Conservation (phyloP, 805 yeast genomes). For the Candida broadrunensis region DNA sequence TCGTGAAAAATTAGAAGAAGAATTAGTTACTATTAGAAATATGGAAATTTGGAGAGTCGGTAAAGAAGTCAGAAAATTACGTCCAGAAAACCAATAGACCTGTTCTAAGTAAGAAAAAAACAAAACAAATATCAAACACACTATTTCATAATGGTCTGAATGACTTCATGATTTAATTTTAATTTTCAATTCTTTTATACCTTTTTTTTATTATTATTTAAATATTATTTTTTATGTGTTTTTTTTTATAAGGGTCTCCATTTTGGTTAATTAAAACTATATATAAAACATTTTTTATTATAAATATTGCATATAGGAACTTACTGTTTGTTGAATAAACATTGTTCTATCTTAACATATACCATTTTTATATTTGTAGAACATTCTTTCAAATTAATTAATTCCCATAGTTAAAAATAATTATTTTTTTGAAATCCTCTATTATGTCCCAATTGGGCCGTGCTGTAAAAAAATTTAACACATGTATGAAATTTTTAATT, state of each 20-base stretch:
- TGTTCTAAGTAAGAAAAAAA: neutral
- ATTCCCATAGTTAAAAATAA: too few relatives aligned
- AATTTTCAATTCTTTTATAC: conserved; percentile 18
- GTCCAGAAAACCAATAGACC: conserved; percentile 94
- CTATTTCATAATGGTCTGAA: conserved; percentile 31
- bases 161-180: conserved; percentile 26
- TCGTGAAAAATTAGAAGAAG: conserved; percentile 93
- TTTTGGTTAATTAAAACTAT: conserved; percentile 11
- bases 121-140: neutral
- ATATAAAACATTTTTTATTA: conserved; percentile 2
- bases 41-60: conserved; percentile 99
- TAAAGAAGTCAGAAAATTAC: conserved; percentile 98
- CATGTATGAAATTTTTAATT: too few relatives aligned
- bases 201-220: conserved; percentile 12
- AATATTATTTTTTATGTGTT: conserved; percentile 1
- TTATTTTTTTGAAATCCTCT: neutral
- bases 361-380: neutral
- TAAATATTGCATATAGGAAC: conserved; percentile 29
- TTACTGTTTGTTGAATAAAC: conserved; percentile 46
- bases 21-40: conserved; percentile 87
- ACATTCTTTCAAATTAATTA: too few relatives aligned
- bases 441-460: neutral
- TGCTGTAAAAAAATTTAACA: conserved; percentile 3
- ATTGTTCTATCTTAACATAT: conserved; percentile 4
- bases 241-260: conserved; percentile 14